Evolutionary conservation across 163 green algal species (phyloP).

Genomic region (Scenedesmus sp.): DNA sequence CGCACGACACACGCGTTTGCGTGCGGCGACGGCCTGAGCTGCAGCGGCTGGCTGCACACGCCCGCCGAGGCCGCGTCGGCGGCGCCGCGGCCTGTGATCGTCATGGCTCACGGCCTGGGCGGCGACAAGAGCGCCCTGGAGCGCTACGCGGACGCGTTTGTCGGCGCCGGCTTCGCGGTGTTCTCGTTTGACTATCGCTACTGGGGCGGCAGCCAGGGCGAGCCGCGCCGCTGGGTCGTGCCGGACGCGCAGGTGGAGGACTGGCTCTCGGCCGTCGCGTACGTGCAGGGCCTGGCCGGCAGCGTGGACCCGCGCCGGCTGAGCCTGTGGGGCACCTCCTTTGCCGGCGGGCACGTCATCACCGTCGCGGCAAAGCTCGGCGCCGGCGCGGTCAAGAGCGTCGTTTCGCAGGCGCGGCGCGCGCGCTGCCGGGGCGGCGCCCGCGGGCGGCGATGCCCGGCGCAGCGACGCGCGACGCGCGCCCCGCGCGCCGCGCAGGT

Average conservation of each 20-base stretch:
- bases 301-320: constrained; percentile 30
- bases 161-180: not conserved
- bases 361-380: constrained; percentile 22
- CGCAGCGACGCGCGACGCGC: no score
- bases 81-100: constrained; percentile 24
- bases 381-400: constrained; percentile 24
- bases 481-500: constrained; percentile 1
- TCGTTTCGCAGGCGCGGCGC: constrained; percentile 27
- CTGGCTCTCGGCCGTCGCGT: constrained; percentile 41
- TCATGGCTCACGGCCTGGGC: constrained; percentile 35
- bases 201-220: constrained; percentile 40
- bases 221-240: constrained; percentile 33
- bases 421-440: not conserved
- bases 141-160: not conserved
- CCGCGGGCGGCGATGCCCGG: not conserved
- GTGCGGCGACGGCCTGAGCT: not conserved
- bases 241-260: constrained; percentile 38
- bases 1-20: no score
- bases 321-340: constrained; percentile 41
- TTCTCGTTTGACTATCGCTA: constrained; percentile 38
- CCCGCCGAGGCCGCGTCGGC: constrained; percentile 5
- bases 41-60: constrained; percentile 9
- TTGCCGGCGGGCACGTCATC: constrained; percentile 41
- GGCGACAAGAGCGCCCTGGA: constrained; percentile 6
- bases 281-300: constrained; percentile 15